Conservation (phyloP, 78 protist species). For the Cyanophora paradoxa region DNA sequence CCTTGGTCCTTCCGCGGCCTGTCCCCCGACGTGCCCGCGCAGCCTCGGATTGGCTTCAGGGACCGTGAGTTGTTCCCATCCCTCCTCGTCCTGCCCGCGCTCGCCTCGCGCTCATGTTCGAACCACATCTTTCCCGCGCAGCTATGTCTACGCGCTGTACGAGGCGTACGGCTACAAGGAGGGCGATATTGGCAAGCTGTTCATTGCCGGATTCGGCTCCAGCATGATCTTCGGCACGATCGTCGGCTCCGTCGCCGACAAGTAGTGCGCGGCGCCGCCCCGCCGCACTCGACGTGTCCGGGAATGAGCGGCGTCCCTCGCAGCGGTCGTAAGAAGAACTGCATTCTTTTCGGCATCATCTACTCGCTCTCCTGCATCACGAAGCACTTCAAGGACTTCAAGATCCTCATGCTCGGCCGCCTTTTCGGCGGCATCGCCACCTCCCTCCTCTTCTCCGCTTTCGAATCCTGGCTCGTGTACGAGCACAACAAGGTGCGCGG, state of each 20-base stretch:
- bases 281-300: too few species aligned
- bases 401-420: constrained; percentile 76
- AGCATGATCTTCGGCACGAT: constrained; percentile 79
- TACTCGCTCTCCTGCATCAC: constrained; percentile 69
- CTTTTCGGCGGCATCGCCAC: constrained; percentile 89
- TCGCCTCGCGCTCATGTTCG: neutral
- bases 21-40: too few species aligned
- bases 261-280: too few species aligned
- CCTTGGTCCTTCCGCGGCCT: neutral
- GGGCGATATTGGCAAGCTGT: constrained; percentile 70
- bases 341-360: constrained; percentile 45
- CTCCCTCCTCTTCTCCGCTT: constrained; percentile 79
- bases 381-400: constrained; percentile 47
- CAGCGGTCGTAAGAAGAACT: too few species aligned
- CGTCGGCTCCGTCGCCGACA: constrained; percentile 84
- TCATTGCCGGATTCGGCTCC: constrained; percentile 81
- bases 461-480: constrained; percentile 91
- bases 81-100: too few species aligned
- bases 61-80: too few species aligned
- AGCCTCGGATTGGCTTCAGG: too few species aligned
- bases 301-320: too few species aligned
- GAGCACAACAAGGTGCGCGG: constrained; percentile 59
- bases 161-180: constrained; percentile 64
- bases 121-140: neutral
- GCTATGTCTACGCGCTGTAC: constrained; percentile 85